Base-by-base conservation (phyloP, 2,329 filamentous ascomycete genomes). In the Keithomyces neogunnii region DNA sequence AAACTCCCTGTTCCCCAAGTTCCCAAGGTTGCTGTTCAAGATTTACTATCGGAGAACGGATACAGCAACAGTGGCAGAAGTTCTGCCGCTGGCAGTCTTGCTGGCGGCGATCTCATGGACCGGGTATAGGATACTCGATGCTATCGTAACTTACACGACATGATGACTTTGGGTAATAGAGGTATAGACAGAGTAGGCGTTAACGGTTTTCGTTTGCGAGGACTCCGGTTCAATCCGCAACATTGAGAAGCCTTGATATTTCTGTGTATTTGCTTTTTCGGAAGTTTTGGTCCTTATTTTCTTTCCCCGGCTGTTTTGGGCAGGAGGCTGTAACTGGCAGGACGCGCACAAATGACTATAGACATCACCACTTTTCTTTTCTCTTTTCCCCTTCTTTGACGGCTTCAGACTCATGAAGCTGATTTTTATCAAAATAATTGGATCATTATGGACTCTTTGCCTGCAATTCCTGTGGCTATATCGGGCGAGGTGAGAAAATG, bases 1-100 rank as follows among this genome's bases (percentile, higher is more conserved):
- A 97, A 97, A 69, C 76, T 97, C 19, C 92, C 92, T 0, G 88
- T 96, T 13, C 90, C 90, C 5, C 88, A 92, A 69, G 81, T 91
- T n/a, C 89, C 89, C 51, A 93, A 93, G 68, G 86, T 95, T 43
- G 87, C 87, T 2, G 85, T 95, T 4, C 87, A 92, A 60, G 92
- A 96, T 61, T 77, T 96, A 51, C 73, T 95, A 53, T 85, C 85
- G 55, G 77, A 82, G 1, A 78, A 73, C 47, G 81, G 80, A 47
- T 87, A 82, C 55, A 84, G 84, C 63, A 77, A 80, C 47, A 91
- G 88, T 55, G 87, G 88, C 50, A 83, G 84, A 58, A 91, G 86
- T 52, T 93, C 88, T 44, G 80, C 86, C 42, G 82, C 80, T 45
- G 89, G 85, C 63, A 95, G 89, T 59, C 74, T 93, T 54, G 84